A percentile compares a stretch with the other conserved stretches of the same genome.
phyloP scores from a whole-genome alignment of 140 eudicot species.

The Cichorium intybus region DNA sequence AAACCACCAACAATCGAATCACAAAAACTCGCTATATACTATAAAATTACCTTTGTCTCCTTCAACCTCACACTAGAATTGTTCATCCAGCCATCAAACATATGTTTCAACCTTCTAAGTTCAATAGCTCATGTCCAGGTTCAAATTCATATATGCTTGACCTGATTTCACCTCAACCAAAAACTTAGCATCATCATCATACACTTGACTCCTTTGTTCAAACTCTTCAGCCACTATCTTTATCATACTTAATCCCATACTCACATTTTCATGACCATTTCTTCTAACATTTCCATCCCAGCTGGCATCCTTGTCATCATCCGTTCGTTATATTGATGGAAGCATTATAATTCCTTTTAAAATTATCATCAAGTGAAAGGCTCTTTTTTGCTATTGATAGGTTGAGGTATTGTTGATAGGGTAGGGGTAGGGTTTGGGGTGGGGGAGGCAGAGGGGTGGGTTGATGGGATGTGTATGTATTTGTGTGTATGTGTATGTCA shows the following conservation, averaged over 20 bases:
- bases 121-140: constrained; percentile 90
- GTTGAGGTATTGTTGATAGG: no score
- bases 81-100: constrained; percentile 98
- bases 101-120: constrained; percentile 70
- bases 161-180: constrained; percentile 95
- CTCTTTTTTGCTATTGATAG: constrained; percentile 91
- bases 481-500: no score
- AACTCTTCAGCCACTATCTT: constrained; percentile 86
- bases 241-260: constrained; percentile 76
- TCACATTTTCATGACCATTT: constrained; percentile 45
- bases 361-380: constrained; percentile 57
- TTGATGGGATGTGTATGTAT: no score
- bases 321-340: constrained; percentile 51
- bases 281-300: constrained; percentile 31
- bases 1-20: constrained; percentile 18
- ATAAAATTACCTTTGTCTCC: constrained; percentile 85
- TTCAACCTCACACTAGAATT: constrained; percentile 74
- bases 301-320: constrained; percentile 58
- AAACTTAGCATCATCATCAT: constrained; percentile 92
- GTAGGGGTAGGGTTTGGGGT: no score
- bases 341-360: constrained; percentile 63
- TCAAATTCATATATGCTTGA: constrained; percentile 66
- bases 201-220: constrained; percentile 88
- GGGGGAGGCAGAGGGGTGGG: no score
- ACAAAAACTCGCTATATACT: constrained; percentile 26